These are phyloP conservation scores for Paracamarosporium sp. DNA, from an alignment of 2,329 filamentous ascomycete species.

Conservation along the genomic window DNA sequence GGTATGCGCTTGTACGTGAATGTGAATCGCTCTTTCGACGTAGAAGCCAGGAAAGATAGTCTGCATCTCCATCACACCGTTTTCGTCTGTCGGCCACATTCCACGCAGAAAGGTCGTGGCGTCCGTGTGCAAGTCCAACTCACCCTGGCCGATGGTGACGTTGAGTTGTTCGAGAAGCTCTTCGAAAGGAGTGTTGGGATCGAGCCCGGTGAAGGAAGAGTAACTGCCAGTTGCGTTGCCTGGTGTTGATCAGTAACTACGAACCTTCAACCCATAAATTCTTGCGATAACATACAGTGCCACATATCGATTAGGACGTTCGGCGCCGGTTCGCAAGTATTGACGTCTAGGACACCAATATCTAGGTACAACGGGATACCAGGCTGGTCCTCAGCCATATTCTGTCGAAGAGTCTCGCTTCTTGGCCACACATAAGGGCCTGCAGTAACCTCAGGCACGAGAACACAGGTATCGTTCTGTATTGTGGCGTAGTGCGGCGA, in stretches of 20 bases:
- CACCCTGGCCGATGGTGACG: conserved; percentile 23
- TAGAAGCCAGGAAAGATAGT: conserved; percentile 33
- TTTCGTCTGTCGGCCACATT: conserved; percentile 34
- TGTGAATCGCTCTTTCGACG: conserved; percentile 27
- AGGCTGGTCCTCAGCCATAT: conserved; percentile 44
- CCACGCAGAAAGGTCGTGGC: conserved; percentile 37
- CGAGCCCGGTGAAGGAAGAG: conserved; percentile 35
- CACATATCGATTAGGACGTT: conserved; percentile 48
- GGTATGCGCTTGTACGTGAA: conserved; percentile 28
- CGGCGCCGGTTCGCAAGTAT: conserved; percentile 49
- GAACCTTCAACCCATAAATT: not conserved
- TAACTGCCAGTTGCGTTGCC: conserved; percentile 31
- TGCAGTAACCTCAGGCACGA: conserved; percentile 22
- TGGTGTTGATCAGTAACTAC: not conserved
- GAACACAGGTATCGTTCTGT: conserved; percentile 21
- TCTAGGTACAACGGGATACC: conserved; percentile 52
- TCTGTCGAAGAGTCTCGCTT: conserved; percentile 29
- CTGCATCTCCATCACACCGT: conserved; percentile 34
- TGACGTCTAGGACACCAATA: conserved; percentile 50
- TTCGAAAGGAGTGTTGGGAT: conserved; percentile 11
- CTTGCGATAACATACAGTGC: conserved; percentile 33
- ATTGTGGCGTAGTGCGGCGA: conserved; percentile 14
- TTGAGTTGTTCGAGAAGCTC: conserved; percentile 38
- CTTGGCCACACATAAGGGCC: conserved; percentile 30
- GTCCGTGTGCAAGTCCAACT: conserved; percentile 33